phyloP scores from a whole-genome alignment of 441 rosid genomes.

The Erodium trifolium region DNA sequence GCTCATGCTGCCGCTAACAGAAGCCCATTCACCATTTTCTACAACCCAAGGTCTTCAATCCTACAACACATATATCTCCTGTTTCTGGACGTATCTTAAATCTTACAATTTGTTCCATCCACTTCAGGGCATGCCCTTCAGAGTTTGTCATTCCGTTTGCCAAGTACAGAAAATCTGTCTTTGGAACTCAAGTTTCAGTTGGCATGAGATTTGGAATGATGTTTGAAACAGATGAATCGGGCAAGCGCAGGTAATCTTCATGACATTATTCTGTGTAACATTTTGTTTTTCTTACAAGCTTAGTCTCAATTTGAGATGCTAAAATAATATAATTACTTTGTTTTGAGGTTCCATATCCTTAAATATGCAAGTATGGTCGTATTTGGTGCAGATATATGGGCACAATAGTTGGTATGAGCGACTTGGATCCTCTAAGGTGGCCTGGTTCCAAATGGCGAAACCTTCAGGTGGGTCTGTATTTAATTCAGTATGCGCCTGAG shows the following conservation, averaged over 20 bases:
- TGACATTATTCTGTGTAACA: no score
- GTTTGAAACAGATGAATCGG: constrained; percentile 94
- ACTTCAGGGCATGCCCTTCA: constrained; percentile 75
- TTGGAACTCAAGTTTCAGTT: no score
- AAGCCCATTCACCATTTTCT: constrained; percentile 85
- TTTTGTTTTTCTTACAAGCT: no score
- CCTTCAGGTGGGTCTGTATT: constrained; percentile 51
- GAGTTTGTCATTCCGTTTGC: constrained; percentile 15
- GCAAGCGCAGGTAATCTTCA: constrained; percentile 51
- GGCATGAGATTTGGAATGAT: no score
- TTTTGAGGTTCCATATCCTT: neutral
- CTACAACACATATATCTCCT: neutral
- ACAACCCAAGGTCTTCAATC: constrained; percentile 60
- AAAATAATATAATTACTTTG: neutral
- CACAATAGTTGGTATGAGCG: constrained; percentile 70
- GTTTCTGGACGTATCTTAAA: neutral
- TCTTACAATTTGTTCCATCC: neutral
- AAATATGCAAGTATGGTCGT: neutral
- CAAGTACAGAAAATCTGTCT: no score
- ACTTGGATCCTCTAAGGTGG: constrained; percentile 90
- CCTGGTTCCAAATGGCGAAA: constrained; percentile 99
- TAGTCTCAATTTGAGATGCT: neutral
- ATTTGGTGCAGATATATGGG: constrained; percentile 79
- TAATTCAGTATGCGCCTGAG: no score
- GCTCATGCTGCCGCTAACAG: constrained; percentile 33